Percentiles rank a stretch among this genome's conserved stretches.
These are phyloP conservation scores for Penicillium sp. DNA, from an alignment of 2,329 filamentous ascomycete genomes.

Conservation along the genomic window DNA sequence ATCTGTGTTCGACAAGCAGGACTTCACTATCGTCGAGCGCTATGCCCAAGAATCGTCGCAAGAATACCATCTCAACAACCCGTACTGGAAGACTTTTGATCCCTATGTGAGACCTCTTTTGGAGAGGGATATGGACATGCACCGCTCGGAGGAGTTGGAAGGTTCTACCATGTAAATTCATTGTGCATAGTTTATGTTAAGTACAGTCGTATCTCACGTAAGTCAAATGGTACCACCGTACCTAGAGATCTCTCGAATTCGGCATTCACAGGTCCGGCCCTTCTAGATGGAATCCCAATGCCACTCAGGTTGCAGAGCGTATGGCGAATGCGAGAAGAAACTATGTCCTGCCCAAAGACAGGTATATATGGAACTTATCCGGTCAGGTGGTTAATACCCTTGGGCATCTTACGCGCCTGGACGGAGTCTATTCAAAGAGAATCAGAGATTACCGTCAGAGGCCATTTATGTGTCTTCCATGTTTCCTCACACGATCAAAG, in stretches of 20 bases:
- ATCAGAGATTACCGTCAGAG: not conserved
- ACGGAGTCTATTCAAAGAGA: not conserved
- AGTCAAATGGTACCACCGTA: no score
- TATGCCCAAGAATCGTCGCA: constrained; percentile 62
- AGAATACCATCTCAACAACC: constrained; percentile 63
- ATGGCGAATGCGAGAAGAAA: no score
- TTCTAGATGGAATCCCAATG: no score
- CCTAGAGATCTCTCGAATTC: no score
- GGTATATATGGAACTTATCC: no score
- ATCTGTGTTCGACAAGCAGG: constrained; percentile 62
- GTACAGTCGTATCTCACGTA: no score
- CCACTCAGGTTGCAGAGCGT: no score
- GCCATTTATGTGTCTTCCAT: not conserved
- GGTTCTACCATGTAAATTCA: constrained; percentile 10
- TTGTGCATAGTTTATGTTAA: not conserved
- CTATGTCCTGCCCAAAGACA: no score
- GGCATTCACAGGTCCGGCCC: no score
- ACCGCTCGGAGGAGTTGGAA: constrained; percentile 64
- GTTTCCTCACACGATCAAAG: not conserved
- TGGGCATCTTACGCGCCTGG: not conserved
- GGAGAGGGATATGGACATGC: constrained; percentile 65
- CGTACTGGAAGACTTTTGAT: constrained; percentile 73
- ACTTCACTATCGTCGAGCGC: constrained; percentile 72
- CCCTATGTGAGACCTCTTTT: constrained; percentile 67
- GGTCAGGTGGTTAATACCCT: not conserved